Evolutionary conservation across 768 basidiomycete species (phyloP), one percentile per base, ranked within the genome.

Genomic region (Boletus patriciae): DNA sequence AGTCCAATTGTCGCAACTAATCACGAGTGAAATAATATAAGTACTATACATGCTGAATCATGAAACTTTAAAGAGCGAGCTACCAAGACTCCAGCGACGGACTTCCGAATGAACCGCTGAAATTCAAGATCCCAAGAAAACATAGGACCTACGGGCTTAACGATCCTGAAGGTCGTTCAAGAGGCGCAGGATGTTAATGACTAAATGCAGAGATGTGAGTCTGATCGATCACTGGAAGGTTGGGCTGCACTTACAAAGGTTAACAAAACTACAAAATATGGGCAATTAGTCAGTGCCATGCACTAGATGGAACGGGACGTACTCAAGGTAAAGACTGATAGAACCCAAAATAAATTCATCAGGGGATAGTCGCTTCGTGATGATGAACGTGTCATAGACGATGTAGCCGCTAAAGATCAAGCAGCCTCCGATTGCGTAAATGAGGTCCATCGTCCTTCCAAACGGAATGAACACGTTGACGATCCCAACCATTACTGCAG

Each of bases 261-360:
- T 94, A 74, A 94, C 80, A 71, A 94, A 91, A 66, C 89, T 91
- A 61, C 16, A 56, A 50, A 64, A 48, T n/a, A 55, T 51, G 41
- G 18, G 15, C 18, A 64, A 34, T 73, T 58, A 63, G 47, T 31
- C n/a, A 63, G 54, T 41, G 38, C 31, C 2, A 45, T 43, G 29
- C 4, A 49, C 4, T 36, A 50, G 25, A 46, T 19, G 43, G 19
- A 29, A 46, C 6, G 37, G 58, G 11, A 86, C 86, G 63, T 74
- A 90, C 85, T 98, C 96, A 54, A 98, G 86, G 75, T 98, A 98
- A n/a, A 98, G 83, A 62, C 86, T 88, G 67, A 98, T 88, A 18
- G 92, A 81, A 36, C 87, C 96, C 77, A 97, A 77, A 62, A 97
- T 94, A 71, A 83, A 94, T 71, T 99, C 97, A 62, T 99, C 97